Evolutionary conservation across 257 asterid species (phyloP), one percentile per base, ranked within the genome.

Genomic region (Solanum peruvianum): DNA sequence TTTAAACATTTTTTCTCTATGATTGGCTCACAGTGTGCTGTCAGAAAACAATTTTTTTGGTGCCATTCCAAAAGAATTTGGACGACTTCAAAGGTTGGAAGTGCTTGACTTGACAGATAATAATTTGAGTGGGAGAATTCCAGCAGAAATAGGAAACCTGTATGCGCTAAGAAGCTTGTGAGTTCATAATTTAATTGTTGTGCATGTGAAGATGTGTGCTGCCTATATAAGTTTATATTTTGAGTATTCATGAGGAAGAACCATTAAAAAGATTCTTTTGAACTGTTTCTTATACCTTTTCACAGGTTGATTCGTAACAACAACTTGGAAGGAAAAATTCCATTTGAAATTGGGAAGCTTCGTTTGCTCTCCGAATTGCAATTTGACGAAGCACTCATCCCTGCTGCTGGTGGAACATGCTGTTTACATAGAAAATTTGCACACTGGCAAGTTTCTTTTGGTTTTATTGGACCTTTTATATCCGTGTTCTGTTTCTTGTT

Each of bases 101-200:
- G 94, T 94, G 80, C 80, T 97, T 93, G 98, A 97, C 87, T 87
- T 97, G 92, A 94, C 97, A 84, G 91, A 92, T 88, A 97, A 97
- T 87, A 89, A 88, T 58, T 90, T 97, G 90, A 90, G 91, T 23
- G 99, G 99, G 85, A 81, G 89, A 29, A 86, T 97, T 91, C 99
- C 99, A 18, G 91, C 92, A 77, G 96, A 94, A 91, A 91, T 97
- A 58, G 98, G 98, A 87, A 88, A 88, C 77, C 82, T 95, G 80
- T 91, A 86, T 78, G 93, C 93, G 14, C 89, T 97, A 58, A 92
- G 88, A 92, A 91, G 87, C 85, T 82, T 96, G 98, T 96, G 90
- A 91, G 98, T 88, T 78, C n/a, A 27, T 83, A 60, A 2, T 47
- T 37, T 9, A 35, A 27, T 47, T 35, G 27, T 27, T 47, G 84